Evolutionary conservation across 2,329 filamentous ascomycete species (phyloP).

Genomic region (Alternaria brassicae): DNA sequence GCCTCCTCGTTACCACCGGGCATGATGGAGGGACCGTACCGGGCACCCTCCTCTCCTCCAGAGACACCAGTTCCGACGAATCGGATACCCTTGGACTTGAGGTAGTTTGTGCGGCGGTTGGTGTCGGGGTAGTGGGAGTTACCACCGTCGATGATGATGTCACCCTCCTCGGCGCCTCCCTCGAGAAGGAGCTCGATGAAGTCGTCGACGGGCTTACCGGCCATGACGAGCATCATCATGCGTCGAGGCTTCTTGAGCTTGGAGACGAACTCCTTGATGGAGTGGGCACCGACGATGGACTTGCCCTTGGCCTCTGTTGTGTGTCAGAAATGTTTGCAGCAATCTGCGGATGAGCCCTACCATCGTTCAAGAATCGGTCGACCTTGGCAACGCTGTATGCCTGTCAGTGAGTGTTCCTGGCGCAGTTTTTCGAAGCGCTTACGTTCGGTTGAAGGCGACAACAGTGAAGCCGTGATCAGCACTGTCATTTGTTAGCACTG

Average conservation of each 20-base stretch:
- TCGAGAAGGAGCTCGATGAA: constrained; percentile 93
- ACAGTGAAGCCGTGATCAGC: constrained; percentile 82
- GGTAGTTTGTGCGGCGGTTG: constrained; percentile 94
- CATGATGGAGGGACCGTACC: constrained; percentile 97
- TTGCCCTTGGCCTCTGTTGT: constrained; percentile 70
- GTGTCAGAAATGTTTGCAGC: constrained; percentile 32
- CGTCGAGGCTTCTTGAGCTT: constrained; percentile 98
- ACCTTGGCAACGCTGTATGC: constrained; percentile 79
- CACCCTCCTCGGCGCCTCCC: constrained; percentile 62
- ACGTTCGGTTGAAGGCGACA: constrained; percentile 96
- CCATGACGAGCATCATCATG: constrained; percentile 99
- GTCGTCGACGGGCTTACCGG: constrained; percentile 95
- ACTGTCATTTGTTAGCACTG: constrained; percentile 41
- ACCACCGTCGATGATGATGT: constrained; percentile 99
- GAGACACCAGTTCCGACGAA: constrained; percentile 98
- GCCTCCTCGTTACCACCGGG: constrained; percentile 98
- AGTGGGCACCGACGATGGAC: constrained; percentile 91
- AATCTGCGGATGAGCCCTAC: constrained; percentile 25
- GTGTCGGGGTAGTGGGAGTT: constrained; percentile 99
- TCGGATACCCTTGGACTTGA: constrained; percentile 83
- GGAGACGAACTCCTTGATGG: constrained; percentile 89
- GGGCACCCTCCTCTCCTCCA: constrained; percentile 98
- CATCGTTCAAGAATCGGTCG: constrained; percentile 86
- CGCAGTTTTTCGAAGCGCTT: constrained; percentile 13
- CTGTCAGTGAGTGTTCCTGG: constrained; percentile 28